Evolutionary conservation across 2,329 filamentous ascomycete species (phyloP).

Genomic region (Aspergillus quadrilineatus): DNA sequence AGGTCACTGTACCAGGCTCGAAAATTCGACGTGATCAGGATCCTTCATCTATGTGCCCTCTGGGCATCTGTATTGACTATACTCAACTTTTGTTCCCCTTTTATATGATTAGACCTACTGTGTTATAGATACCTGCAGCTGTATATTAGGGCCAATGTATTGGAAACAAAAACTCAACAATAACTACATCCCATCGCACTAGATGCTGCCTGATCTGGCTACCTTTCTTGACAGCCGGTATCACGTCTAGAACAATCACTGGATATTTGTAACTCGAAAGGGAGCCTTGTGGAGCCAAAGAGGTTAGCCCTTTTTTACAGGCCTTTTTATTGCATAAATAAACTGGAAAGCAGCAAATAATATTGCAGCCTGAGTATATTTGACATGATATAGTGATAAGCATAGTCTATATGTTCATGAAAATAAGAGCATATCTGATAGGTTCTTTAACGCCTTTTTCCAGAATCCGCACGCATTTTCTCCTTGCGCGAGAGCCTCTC

Average conservation of each 20-base stretch:
- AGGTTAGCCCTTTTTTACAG: background rate
- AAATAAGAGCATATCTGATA: slow-evolving; percentile 10
- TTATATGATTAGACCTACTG: background rate
- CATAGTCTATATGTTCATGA: slow-evolving; percentile 17
- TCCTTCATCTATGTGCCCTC: background rate
- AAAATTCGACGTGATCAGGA: background rate
- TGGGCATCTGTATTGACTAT: background rate
- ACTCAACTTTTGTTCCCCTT: background rate
- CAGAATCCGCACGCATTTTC: slow-evolving; percentile 44
- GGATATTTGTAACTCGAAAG: no score
- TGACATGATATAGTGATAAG: background rate
- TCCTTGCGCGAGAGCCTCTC: slow-evolving; percentile 58
- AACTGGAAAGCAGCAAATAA: background rate
- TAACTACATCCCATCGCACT: no score
- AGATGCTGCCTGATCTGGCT: no score
- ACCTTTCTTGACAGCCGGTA: no score
- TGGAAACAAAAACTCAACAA: background rate
- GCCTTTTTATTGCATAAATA: background rate
- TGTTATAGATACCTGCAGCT: background rate
- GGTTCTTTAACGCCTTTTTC: slow-evolving; percentile 33
- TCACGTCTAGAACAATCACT: no score
- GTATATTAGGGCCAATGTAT: background rate
- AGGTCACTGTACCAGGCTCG: background rate
- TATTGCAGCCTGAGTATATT: background rate
- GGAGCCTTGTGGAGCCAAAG: no score